Base-by-base conservation (phyloP, 148 eudicot genomes). In the Diospyros kaki region DNA sequence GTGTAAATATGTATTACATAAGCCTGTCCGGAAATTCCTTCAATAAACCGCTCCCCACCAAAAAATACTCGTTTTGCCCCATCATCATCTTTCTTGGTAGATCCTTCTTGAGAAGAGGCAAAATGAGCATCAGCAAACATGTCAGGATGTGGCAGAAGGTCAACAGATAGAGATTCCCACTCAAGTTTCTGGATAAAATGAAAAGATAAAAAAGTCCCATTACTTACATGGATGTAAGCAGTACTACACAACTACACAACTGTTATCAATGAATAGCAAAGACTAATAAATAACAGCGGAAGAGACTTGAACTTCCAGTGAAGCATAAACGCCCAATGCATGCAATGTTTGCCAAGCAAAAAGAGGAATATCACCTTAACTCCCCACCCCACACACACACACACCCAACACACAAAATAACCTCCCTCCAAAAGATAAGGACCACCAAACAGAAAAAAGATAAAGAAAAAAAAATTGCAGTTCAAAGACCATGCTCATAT, bases 71-170 rank as follows among this genome's bases (percentile, higher is more conserved):
- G 91, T 66, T 90, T 95, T 76, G 96, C 98, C 75, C 97, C 98
- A 82, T 95, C 97, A 66, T 90, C 94, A 63, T 95, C 98, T 82
- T 90, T 91, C 84, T 78, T 86, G 77, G 66, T 83, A 66, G 81
- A 82, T 77, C 90, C 96, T 46, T 81, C 92, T 82, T 83, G 75
- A 76, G 79, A 72, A 72, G 55, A 55, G 43, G 80, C 82, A 60
- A 78, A 77, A 79, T 85, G 80, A 64, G 73, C 86, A 81, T 94
- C 97, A 78, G 83, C 67, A 83, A 95, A 92, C 98, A 95, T 95
- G 87, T 95, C 97, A 60, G 98, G 98, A 81, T 95, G 98, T 79
- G 98, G 98, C 63, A 92, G 90, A 77, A 92, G 94, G 80, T 95
- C 98, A 71, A 95, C 83, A 8, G 98, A 95, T 77, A 95, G 81